Percentiles rank a stretch among this genome's conserved stretches.
Conservation (phyloP, 2,329 filamentous ascomycete genomes). For the Colletotrichum musicola region DNA sequence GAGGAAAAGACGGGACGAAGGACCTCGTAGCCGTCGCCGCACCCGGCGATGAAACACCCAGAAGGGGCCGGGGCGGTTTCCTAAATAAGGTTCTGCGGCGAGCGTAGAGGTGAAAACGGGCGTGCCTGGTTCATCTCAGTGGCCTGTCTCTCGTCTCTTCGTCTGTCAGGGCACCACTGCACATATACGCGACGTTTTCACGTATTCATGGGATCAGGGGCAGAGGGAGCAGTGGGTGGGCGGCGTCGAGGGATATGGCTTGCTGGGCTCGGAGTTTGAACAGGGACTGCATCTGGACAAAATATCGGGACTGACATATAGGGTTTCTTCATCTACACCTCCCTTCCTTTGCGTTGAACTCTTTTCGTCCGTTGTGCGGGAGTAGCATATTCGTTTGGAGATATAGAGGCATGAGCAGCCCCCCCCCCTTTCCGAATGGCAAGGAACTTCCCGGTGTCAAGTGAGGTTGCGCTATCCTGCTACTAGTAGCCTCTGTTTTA, state of each 20-base stretch:
- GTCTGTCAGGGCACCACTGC: background rate
- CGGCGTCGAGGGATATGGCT: background rate
- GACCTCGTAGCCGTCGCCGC: constrained; percentile 14
- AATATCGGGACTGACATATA: background rate
- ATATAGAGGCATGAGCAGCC: constrained; percentile 12
- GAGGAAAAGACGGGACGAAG: constrained; percentile 33
- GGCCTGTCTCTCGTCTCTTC: background rate
- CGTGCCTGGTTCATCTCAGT: constrained; percentile 21
- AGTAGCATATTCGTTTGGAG: constrained; percentile 29
- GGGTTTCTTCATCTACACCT: background rate
- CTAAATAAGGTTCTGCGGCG: constrained; percentile 54
- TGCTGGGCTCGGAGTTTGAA: background rate
- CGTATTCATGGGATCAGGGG: background rate
- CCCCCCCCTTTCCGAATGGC: background rate
- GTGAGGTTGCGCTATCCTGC: no score
- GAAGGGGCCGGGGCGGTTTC: constrained; percentile 47
- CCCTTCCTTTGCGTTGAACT: background rate
- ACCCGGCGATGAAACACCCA: constrained; percentile 40
- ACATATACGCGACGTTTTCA: background rate
- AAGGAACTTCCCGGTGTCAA: background rate
- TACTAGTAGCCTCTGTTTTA: no score
- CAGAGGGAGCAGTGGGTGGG: background rate
- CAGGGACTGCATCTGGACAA: constrained; percentile 8
- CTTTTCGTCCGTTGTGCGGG: constrained; percentile 9
- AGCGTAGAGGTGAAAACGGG: constrained; percentile 34